Percentiles rank a stretch among this genome's conserved stretches.
Conservation (phyloP, 176 grass and related monocot genomes). For the Bothriochloa decipiens region DNA sequence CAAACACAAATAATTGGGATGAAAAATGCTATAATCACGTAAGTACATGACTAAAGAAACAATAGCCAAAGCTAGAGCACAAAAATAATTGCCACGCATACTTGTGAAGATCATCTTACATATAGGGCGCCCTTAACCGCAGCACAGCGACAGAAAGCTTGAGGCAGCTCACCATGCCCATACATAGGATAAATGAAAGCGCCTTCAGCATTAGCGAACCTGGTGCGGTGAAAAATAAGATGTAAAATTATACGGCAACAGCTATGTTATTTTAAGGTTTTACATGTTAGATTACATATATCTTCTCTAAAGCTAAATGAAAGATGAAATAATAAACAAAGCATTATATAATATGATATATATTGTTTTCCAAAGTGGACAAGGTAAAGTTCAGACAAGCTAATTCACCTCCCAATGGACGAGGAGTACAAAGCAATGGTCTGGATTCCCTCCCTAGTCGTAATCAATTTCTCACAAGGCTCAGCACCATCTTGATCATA, state of each 20-base stretch:
- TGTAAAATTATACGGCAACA: background rate
- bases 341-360: slow-evolving; percentile 25
- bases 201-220: slow-evolving; percentile 87
- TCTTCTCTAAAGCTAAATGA: slow-evolving; percentile 10
- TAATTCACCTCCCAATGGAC: slow-evolving; percentile 74
- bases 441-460: slow-evolving; percentile 73
- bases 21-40: slow-evolving; percentile 16
- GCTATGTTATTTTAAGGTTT: slow-evolving; percentile 5
- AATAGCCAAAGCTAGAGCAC: background rate
- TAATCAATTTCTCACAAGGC: slow-evolving; percentile 55
- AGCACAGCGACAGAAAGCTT: slow-evolving; percentile 97
- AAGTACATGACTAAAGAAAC: background rate
- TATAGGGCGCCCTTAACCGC: slow-evolving; percentile 96
- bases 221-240: slow-evolving; percentile 34
- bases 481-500: slow-evolving; percentile 73
- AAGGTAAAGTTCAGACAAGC: slow-evolving; percentile 34
- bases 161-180: slow-evolving; percentile 94
- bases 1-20: background rate
- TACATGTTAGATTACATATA: slow-evolving; percentile 7
- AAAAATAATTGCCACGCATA: slow-evolving; percentile 21
- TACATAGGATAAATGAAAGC: slow-evolving; percentile 96
- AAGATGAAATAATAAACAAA: background rate
- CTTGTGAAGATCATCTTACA: slow-evolving; percentile 64
- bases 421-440: slow-evolving; percentile 76
- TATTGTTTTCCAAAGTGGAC: slow-evolving; percentile 16